Percentiles rank a stretch among this genome's conserved stretches.
Conservation (phyloP, 2,329 filamentous ascomycete species). For the Diaporthe citriasiana region DNA sequence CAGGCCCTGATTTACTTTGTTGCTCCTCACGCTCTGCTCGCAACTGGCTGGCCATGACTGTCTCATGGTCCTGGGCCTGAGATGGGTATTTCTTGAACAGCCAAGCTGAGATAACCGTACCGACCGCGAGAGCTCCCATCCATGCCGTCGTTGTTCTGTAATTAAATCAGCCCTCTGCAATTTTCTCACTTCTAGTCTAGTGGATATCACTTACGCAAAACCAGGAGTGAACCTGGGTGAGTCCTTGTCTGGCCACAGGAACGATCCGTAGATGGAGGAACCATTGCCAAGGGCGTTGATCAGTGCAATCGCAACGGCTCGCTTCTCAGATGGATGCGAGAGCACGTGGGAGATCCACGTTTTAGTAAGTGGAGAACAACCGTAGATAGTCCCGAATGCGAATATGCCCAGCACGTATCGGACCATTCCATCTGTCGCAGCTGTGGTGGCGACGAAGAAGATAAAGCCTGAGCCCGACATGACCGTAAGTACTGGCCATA, state of each 20-base stretch:
- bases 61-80: background rate
- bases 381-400: background rate
- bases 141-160: slow-evolving; percentile 2
- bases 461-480: slow-evolving; percentile 11
- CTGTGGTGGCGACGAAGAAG: slow-evolving; percentile 12
- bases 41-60: background rate
- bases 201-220: background rate
- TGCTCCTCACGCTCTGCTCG: slow-evolving; percentile 4
- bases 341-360: slow-evolving; percentile 22
- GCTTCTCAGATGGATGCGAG: background rate
- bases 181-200: rapidly evolving
- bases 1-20: background rate
- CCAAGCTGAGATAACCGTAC: background rate
- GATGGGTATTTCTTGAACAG: slow-evolving; percentile 11
- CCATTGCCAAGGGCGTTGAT: slow-evolving; percentile 11
- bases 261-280: slow-evolving; percentile 6
- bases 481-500: slow-evolving; percentile 8
- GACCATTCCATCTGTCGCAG: background rate
- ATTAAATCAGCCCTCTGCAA: background rate
- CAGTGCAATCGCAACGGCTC: background rate
- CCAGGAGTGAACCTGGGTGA: slow-evolving; percentile 5
- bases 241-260: slow-evolving; percentile 18
- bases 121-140: slow-evolving; percentile 1
- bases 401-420: slow-evolving; percentile 8
- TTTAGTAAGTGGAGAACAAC: slow-evolving; percentile 1